These are phyloP conservation scores for Ceratobasidium sp. DNA, from an alignment of 1,284 basidiomycete species.

Conservation along the genomic window DNA sequence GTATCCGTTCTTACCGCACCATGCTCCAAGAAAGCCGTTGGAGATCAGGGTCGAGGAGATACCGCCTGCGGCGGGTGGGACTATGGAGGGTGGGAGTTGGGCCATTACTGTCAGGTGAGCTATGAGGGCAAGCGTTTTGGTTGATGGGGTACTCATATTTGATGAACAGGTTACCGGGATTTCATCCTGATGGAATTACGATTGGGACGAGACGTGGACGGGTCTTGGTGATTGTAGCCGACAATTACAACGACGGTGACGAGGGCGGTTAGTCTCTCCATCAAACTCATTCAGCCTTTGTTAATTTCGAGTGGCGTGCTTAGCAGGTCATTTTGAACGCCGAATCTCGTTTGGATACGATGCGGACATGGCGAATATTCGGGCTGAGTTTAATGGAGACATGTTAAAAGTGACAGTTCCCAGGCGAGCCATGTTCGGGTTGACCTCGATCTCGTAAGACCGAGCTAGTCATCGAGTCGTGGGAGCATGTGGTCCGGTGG, in stretches of 20 bases:
- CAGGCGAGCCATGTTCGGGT: conserved; percentile 16
- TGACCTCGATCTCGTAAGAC: neutral
- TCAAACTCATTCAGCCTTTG: neutral
- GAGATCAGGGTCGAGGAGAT: conserved; percentile 26
- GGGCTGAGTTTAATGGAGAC: conserved; percentile 73
- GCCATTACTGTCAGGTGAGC: conserved; percentile 23
- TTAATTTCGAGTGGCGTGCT: neutral
- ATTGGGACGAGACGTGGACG: conserved; percentile 26
- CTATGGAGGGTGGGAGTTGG: conserved; percentile 18
- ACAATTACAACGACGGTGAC: conserved; percentile 28
- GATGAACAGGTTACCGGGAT: conserved; percentile 2
- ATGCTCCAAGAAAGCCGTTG: conserved; percentile 22
- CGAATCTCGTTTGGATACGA: conserved; percentile 76
- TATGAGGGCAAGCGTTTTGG: neutral
- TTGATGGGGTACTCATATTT: neutral
- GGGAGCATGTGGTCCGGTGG: neutral
- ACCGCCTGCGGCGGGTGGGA: neutral
- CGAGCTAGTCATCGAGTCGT: neutral
- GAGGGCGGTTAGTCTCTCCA: conserved; percentile 17
- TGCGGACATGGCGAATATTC: conserved; percentile 69
- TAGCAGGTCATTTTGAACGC: conserved; percentile 71
- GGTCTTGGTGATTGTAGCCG: conserved; percentile 21
- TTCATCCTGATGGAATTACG: conserved; percentile 24
- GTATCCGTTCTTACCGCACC: conserved; percentile 25
- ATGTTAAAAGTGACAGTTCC: conserved; percentile 39